Evolutionary conservation across 495 filamentous ascomycete genomes (phyloP), one percentile per base, ranked within the genome.

Genomic region (Aspergillus kassunensis): DNA sequence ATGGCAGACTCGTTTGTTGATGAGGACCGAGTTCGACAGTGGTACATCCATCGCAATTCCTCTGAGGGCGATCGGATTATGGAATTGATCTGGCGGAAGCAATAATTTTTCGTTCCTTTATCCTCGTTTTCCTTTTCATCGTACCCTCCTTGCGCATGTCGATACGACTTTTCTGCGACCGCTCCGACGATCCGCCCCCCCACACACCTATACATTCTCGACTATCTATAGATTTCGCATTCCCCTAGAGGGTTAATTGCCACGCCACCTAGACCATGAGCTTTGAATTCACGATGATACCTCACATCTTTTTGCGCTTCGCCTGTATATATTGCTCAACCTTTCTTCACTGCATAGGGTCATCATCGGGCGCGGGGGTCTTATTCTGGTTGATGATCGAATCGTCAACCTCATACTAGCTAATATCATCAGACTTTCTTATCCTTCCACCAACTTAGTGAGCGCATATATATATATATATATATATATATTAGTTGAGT

Each of bases 41-140:
- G 69, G 64, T 76, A 73, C 48, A 56, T 76, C 42, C 58, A 55
- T 51, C 70, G 68, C 12, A 62, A 72, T 49, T 9, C 50, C 8
- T 57, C 59, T n/a, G 41, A 60, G 3, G 71, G 71, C 6, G 73
- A 73, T 43, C 43, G 67, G 23, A 44, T 76, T 13, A 33, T 76
- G 20, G 73, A 76, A 51, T 65, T 76, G 44, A 58, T 68, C 19
- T 76, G 73, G 73, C 67, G 65, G 66, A 62, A 57, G 41, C 60
- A 52, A 34, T 70, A 54, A 56, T 19, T 29, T 35, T 29, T 36
- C 47, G 29, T 50, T 43, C 44, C 41, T 9, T 30, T 30, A 1
- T 43, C 16, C n/a, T 6, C 11, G 12, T 15, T 18, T 11, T n/a
- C 11, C 42, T 19, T 25, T 30, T 48, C 24, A 39, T 37, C 25